Base-by-base conservation (phyloP, 805 yeast genomes). In the Vanderwaltozyma polyspora region DNA sequence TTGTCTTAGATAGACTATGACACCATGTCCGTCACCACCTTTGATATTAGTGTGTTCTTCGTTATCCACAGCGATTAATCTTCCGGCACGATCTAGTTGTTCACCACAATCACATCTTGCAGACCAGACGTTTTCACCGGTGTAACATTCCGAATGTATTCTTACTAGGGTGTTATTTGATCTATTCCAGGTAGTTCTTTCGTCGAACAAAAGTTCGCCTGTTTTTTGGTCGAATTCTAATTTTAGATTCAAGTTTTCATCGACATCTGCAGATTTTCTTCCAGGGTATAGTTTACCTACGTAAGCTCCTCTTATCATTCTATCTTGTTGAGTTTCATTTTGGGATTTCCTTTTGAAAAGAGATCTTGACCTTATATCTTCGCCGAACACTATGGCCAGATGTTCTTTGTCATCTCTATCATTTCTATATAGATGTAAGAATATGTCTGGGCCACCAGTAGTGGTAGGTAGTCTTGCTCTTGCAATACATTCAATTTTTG, bases 91-190 rank as follows among this genome's bases (percentile, higher is more conserved):
- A 59, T 91, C 96, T 49, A 91, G 83, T 63, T 91, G 99, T 60
- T 91, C 99, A 15, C 99, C 99, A 62, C 99, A 91, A 60, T 91
- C 99, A 59, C 99, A 91, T 36, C 99, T 71, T 1, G 99, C 97
- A 38, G 89, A 76, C 98, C 99, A 91, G 8, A 96, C 97, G 1
- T 96, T 91, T 55, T 91, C 99, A 3, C 99, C 99, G 0, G 99
- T 91, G 63, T 89, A 91, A 60, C 99, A 91, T 55, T 91, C 99
- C 3, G 94, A 81, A 55, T 91, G 99, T 45, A 91, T 86, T 40
- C 99, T 68, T 4, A 81, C 94, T 42, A 89, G 59, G 1, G 79
- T 76, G 19, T 48, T 57, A 41, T 49, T 39, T 40, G 42, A 47
- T 6, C 43, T 41, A 36, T 43, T 40, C 64, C 55, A 49, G n/a